Evolutionary conservation across 371 early-diverging fungal species (phyloP).

Genomic region (Blakeslea trispora): DNA sequence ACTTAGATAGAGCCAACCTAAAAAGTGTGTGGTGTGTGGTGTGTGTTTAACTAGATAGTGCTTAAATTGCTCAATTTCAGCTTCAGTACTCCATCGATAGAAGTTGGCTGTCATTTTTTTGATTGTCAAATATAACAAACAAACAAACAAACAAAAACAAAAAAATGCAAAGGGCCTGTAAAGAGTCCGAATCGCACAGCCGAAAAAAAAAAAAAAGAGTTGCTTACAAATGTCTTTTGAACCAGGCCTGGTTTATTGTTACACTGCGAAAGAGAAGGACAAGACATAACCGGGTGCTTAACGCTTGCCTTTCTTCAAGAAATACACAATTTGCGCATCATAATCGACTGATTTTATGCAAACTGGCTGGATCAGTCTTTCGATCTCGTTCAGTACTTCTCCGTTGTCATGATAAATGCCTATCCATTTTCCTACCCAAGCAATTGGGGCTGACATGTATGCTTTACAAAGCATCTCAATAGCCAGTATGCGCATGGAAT

Average conservation of each 20-base stretch:
- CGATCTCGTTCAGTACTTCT: constrained; percentile 8
- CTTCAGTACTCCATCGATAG: not conserved
- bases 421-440: constrained; percentile 20
- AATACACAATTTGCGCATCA: constrained; percentile 14
- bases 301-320: constrained; percentile 6
- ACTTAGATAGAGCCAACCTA: constrained; percentile 4
- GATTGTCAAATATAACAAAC: no score
- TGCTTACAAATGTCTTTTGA: no score
- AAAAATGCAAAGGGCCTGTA: no score
- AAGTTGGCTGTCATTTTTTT: not conserved
- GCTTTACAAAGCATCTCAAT: constrained; percentile 16
- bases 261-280: no score
- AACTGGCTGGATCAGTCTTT: constrained; percentile 8
- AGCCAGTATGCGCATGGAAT: constrained; percentile 11
- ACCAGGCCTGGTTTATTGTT: no score
- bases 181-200: no score
- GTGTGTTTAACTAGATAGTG: not conserved
- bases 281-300: not conserved
- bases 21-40: constrained; percentile 5
- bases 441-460: constrained; percentile 17
- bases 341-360: constrained; percentile 22
- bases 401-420: constrained; percentile 12
- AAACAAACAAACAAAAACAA: no score
- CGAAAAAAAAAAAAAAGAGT: no score
- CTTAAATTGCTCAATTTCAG: constrained; percentile 5